These are phyloP conservation scores for Fraxinus velutina DNA, from an alignment of 305 asterid species.

Conservation along the genomic window DNA sequence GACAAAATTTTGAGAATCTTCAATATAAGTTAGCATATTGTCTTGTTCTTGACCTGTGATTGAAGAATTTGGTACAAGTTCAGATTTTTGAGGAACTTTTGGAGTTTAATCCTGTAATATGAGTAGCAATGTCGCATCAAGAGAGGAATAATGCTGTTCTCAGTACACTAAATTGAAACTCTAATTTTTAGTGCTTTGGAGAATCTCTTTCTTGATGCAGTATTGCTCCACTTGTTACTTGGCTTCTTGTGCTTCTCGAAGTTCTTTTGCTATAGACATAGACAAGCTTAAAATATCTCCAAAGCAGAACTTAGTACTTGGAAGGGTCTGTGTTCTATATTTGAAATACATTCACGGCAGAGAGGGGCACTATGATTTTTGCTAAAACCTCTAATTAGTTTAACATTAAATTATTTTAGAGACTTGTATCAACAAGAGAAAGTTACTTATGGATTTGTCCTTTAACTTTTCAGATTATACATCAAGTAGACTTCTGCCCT, in stretches of 20 bases:
- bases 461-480: not conserved
- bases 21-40: not conserved
- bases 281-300: conserved; percentile 1
- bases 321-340: not conserved
- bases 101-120: conserved; percentile 19
- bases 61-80: conserved; percentile 25
- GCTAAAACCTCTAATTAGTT: not conserved
- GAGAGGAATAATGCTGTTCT: conserved; percentile 51
- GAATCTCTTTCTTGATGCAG: conserved; percentile 58
- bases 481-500: not conserved
- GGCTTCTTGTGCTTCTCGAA: conserved; percentile 26
- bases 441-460: not conserved
- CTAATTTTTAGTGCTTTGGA: conserved; percentile 42
- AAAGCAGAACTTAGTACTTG: not conserved
- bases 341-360: not conserved
- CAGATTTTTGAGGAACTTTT: conserved; percentile 23
- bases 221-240: conserved; percentile 18
- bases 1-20: conserved; percentile 8
- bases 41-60: conserved; percentile 11
- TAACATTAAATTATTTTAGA: not conserved
- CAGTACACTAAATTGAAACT: conserved; percentile 47
- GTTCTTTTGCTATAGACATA: conserved; percentile 9
- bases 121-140: conserved; percentile 43
- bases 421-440: not conserved
- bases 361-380: not conserved